Base-by-base conservation (phyloP, 192 early-diverging fungal species). In the Obelidium mucronatum region DNA sequence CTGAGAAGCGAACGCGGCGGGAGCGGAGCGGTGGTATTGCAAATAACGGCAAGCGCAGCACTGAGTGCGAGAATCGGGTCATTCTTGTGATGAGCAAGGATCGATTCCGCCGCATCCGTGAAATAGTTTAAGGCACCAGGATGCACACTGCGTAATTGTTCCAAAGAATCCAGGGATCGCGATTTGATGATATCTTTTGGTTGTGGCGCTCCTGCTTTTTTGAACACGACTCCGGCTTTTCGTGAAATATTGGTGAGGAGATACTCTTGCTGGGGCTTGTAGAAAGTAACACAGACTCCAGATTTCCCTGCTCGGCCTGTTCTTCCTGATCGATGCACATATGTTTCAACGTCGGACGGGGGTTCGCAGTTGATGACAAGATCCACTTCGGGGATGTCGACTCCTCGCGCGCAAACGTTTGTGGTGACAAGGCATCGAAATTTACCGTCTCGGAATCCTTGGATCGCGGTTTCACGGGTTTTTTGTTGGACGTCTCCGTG, bases 361-460 rank as follows among this genome's bases (percentile, higher is more conserved):
- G 96, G 96, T 75, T 97, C 95, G 76, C 91, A 92, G 85, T 98
- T 97, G 86, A 98, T 94, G 26, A 98, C 97, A 40, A 98, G 84
- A 87, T 97, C 97, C 56, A 97, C 94, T 85, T 96, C 93, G 48
- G 94, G 95, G 75, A 98, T 96, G 87, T 97, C 95, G 70, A 97
- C 87, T 75, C 97, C 97, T 82, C 97, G 94, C 34, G 95, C 96
- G 40, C 93, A 89, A 28, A 98, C 97, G 81, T 98, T 97, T 2
- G 97, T 58, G 78, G 94, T 93, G 39, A 98, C 91, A 63, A 97
- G 92, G 77, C 88, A 92, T 72, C 85, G 86, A 81, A 93, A 92
- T 73, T 94, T 94, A 4, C 92, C 93, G 53, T 95, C 91, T 77
- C 94, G 86, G 83, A 95, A 95, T 52, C 90, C 92, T 77, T 94